Evolutionary conservation across 805 yeast species (phyloP).

Genomic region (Isabelozyma pseudorhagii): DNA sequence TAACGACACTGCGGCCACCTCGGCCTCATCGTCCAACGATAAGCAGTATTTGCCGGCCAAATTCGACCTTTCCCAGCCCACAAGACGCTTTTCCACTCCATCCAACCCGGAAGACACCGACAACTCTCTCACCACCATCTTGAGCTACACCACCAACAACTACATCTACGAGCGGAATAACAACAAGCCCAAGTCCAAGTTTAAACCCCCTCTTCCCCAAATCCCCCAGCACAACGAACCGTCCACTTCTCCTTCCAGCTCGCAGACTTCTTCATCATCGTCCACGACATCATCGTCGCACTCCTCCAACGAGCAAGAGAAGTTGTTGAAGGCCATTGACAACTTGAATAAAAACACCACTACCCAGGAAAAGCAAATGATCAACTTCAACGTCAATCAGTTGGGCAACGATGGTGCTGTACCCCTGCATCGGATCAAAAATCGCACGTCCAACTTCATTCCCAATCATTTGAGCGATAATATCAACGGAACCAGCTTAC

Average conservation of each 20-base stretch:
- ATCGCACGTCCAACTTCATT: not conserved
- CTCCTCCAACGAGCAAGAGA: conserved; percentile 7
- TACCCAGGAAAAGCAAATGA: conserved; percentile 10
- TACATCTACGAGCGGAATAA: conserved; percentile 16
- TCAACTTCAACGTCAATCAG: not conserved
- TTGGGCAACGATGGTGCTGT: not conserved
- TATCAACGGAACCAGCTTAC: conserved; percentile 10
- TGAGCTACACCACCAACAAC: conserved; percentile 16
- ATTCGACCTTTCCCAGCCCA: conserved; percentile 42
- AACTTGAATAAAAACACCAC: conserved; percentile 20
- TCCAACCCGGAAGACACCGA: conserved; percentile 1
- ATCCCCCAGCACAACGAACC: conserved; percentile 4
- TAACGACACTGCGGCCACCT: not conserved
- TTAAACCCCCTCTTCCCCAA: not conserved
- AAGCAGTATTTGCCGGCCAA: conserved; percentile 42
- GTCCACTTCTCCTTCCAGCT: not conserved
- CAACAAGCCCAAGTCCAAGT: conserved; percentile 3
- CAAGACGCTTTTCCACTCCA: conserved; percentile 31
- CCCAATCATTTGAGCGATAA: not conserved
- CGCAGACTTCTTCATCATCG: not conserved
- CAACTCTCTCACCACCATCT: conserved; percentile 5
- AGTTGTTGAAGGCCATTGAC: conserved; percentile 15
- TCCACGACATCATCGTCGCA: not conserved
- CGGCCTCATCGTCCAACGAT: not conserved
- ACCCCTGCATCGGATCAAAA: conserved; percentile 2